Evolutionary conservation across 2,329 filamentous ascomycete genomes (phyloP).

Genomic region (Zymoseptoria ardabiliae): DNA sequence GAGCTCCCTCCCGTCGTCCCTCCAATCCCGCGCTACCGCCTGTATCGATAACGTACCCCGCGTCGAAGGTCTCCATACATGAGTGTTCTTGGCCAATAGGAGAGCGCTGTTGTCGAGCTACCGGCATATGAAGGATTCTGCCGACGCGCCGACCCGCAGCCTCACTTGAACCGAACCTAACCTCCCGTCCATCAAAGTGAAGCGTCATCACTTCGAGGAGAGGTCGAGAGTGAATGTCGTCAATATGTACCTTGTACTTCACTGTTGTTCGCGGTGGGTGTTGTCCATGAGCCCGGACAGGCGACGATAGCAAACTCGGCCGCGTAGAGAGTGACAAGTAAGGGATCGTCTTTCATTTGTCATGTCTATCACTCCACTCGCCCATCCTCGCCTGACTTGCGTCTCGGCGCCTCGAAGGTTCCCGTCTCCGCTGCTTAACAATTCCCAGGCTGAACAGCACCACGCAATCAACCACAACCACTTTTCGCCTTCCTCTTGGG

Average conservation of each 20-base stretch:
- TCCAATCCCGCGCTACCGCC: not conserved
- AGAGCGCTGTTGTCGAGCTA: not conserved
- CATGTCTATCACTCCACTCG: no score
- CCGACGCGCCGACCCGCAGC: not conserved
- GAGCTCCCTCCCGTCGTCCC: no score
- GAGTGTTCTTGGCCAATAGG: not conserved
- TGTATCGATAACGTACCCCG: not conserved
- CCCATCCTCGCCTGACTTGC: no score
- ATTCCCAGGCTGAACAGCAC: not conserved
- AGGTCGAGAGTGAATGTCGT: no score
- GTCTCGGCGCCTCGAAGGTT: not conserved
- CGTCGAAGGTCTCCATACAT: not conserved
- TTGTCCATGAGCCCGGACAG: no score
- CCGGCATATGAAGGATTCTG: not conserved
- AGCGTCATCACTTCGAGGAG: not conserved
- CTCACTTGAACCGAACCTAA: no score
- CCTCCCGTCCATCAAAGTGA: not conserved
- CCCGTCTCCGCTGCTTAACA: not conserved
- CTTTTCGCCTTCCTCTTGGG: not conserved
- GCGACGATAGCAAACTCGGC: no score
- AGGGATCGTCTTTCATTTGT: no score
- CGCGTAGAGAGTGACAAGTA: no score
- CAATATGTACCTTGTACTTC: no score
- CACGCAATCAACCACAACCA: slow-evolving; percentile 1
- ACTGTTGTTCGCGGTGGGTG: no score